A percentile compares a stretch with the other conserved stretches of the same genome.
phyloP scores from a whole-genome alignment of 192 early-diverging fungal species.

The Coemansia furcata region DNA sequence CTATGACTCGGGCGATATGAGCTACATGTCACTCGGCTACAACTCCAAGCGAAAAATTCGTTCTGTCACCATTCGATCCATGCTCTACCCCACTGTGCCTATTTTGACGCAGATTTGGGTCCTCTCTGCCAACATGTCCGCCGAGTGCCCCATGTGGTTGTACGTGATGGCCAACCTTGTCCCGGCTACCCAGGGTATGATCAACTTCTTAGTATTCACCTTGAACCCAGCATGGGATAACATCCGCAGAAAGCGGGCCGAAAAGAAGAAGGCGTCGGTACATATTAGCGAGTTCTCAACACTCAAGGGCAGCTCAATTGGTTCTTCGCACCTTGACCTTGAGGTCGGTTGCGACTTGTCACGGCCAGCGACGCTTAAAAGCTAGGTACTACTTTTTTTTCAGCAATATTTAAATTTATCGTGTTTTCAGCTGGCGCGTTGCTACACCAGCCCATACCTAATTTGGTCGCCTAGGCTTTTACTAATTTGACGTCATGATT shows the following conservation, averaged over 20 bases:
- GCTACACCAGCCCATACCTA: not conserved
- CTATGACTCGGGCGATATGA: not conserved
- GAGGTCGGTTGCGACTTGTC: not conserved
- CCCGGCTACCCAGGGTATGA: conserved; percentile 38
- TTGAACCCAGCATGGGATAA: conserved; percentile 26
- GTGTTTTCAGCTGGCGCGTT: not conserved
- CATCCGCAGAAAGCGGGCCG: not conserved
- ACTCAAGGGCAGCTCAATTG: conserved; percentile 1
- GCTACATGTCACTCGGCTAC: not conserved
- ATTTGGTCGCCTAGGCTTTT: not conserved
- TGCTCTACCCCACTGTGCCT: conserved; percentile 26
- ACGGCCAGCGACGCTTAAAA: not conserved
- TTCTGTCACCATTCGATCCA: conserved; percentile 15
- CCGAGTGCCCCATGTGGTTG: conserved; percentile 37
- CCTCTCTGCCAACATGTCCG: conserved; percentile 32
- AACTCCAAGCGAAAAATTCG: conserved; percentile 7
- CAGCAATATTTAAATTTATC: not conserved
- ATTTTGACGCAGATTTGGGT: conserved; percentile 44
- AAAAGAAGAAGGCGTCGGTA: not conserved
- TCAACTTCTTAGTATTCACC: conserved; percentile 36
- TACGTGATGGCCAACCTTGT: conserved; percentile 47
- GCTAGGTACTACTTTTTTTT: not conserved
- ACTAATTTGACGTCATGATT: not conserved
- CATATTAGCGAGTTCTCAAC: not conserved
- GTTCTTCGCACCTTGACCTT: not conserved